Conservation (phyloP, 2,329 filamentous ascomycete species). For the Microcyclosporella mali region DNA sequence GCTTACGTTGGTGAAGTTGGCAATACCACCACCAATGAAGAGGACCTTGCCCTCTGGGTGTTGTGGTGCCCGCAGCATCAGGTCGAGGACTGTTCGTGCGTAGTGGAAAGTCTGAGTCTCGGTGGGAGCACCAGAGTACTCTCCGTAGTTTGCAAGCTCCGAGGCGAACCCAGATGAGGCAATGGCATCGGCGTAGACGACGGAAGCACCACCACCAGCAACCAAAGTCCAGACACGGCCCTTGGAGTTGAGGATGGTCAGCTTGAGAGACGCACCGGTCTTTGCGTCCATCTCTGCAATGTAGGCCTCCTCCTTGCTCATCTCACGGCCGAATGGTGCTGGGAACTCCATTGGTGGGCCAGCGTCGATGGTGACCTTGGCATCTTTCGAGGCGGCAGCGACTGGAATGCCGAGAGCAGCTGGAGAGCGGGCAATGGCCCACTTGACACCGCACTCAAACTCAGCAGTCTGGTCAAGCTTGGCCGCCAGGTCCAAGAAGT, state of each 20-base stretch:
- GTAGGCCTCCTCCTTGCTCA: constrained; percentile 98
- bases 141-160: constrained; percentile 98
- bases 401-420: constrained; percentile 77
- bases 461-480: constrained; percentile 99
- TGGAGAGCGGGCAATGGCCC: constrained; percentile 90
- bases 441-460: constrained; percentile 98
- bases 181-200: constrained; percentile 98
- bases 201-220: constrained; percentile 97
- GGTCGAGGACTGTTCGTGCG: constrained; percentile 89
- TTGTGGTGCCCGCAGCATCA: constrained; percentile 88
- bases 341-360: constrained; percentile 99
- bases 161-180: constrained; percentile 90
- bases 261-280: constrained; percentile 97
- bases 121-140: constrained; percentile 97
- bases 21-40: constrained; percentile 99
- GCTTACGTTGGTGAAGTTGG: constrained; percentile 96
- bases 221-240: constrained; percentile 98
- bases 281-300: constrained; percentile 98
- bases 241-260: constrained; percentile 86
- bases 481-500: constrained; percentile 97
- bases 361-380: constrained; percentile 88
- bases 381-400: constrained; percentile 48
- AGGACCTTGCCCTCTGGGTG: constrained; percentile 91
- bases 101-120: constrained; percentile 99
- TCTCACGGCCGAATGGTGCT: constrained; percentile 94